Conservation (phyloP, 2,329 filamentous ascomycete species). For the Rachicladosporium sp. region DNA sequence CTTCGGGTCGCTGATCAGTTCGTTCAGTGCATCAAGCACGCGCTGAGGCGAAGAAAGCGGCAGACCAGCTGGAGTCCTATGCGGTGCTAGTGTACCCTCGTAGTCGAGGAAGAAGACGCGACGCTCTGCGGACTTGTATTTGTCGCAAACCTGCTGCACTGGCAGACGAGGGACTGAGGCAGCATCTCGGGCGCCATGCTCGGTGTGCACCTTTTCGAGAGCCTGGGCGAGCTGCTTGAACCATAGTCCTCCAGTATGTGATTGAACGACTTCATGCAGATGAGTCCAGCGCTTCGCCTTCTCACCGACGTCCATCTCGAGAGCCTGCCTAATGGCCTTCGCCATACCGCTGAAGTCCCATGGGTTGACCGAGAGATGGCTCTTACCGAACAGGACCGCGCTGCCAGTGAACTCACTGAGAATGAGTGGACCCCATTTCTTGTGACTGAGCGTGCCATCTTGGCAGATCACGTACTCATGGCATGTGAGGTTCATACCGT, state of each 20-base stretch:
- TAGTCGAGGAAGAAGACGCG: constrained; percentile 87
- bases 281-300: constrained; percentile 62
- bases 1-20: constrained; percentile 63
- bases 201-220: constrained; percentile 64
- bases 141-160: constrained; percentile 47
- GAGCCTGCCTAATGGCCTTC: constrained; percentile 68
- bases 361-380: constrained; percentile 78
- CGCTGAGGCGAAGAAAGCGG: constrained; percentile 78
- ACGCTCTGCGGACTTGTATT: constrained; percentile 53
- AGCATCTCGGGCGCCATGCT: constrained; percentile 74
- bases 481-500: constrained; percentile 93
- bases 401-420: constrained; percentile 93
- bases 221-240: constrained; percentile 60
- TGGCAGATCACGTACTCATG: constrained; percentile 93
- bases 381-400: constrained; percentile 67
- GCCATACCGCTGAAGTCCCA: constrained; percentile 90
- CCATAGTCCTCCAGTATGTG: constrained; percentile 79
- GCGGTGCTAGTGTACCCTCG: constrained; percentile 81
- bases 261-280: constrained; percentile 60
- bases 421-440: constrained; percentile 79
- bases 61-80: constrained; percentile 72
- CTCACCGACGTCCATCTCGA: constrained; percentile 68
- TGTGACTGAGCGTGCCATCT: constrained; percentile 58
- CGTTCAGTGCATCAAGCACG: constrained; percentile 69
- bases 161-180: constrained; percentile 78